phyloP scores from a whole-genome alignment of 345 rosid genomes.

The Hypericum perforatum region DNA sequence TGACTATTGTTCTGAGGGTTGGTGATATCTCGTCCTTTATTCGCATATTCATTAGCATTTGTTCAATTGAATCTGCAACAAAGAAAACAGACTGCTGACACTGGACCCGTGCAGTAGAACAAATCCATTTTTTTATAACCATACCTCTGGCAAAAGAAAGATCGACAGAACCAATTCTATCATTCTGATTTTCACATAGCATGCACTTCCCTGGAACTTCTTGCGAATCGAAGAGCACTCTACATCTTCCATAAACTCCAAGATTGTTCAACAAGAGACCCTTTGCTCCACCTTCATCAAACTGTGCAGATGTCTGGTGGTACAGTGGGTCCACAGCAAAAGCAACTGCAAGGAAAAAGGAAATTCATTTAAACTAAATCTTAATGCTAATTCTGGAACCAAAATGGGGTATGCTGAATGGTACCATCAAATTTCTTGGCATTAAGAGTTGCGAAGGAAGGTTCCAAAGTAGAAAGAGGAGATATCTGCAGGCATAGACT shows the following conservation, averaged over 20 bases:
- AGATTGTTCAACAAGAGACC: constrained; percentile 82
- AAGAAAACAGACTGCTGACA: constrained; percentile 7
- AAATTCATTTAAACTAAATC: constrained; percentile 13
- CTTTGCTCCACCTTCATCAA: constrained; percentile 97
- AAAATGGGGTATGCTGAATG: constrained; percentile 11
- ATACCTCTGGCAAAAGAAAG: constrained; percentile 72
- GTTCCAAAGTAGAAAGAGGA: constrained; percentile 69
- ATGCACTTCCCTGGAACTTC: constrained; percentile 75
- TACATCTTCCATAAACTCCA: constrained; percentile 81
- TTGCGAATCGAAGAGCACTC: constrained; percentile 81
- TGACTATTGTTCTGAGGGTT: constrained; percentile 44
- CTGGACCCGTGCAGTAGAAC: neutral
- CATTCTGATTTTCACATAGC: constrained; percentile 34
- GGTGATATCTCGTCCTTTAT: constrained; percentile 71
- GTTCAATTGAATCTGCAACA: constrained; percentile 55
- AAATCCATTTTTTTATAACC: neutral
- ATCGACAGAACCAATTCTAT: constrained; percentile 49
- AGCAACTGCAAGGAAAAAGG: constrained; percentile 47
- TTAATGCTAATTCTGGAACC: constrained; percentile 10
- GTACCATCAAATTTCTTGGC: constrained; percentile 86
- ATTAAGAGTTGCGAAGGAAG: constrained; percentile 79
- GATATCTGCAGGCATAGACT: constrained; percentile 54
- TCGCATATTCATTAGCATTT: constrained; percentile 55
- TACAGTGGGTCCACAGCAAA: constrained; percentile 94
- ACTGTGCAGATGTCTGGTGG: constrained; percentile 95